Evolutionary conservation across 148 eudicot species (phyloP).

Genomic region (Amaranthus hypochondriacus): DNA sequence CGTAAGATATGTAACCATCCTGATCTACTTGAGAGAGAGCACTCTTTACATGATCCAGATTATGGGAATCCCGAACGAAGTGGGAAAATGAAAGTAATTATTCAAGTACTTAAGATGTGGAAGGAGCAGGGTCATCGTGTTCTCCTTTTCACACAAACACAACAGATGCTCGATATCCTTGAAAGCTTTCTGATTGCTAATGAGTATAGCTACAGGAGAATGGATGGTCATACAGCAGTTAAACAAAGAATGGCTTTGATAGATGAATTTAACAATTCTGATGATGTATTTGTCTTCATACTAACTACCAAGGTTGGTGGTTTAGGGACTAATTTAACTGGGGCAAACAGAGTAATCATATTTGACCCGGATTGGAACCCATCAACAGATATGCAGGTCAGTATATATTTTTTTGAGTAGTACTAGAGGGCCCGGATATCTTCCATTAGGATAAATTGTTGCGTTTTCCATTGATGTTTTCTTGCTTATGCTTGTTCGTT

Average conservation of each 20-base stretch:
- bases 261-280: conserved; percentile 81
- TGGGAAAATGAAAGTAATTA: conserved; percentile 93
- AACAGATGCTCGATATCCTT: conserved; percentile 97
- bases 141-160: conserved; percentile 93
- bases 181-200: conserved; percentile 62
- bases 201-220: conserved; percentile 75
- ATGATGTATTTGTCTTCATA: conserved; percentile 74
- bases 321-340: conserved; percentile 93
- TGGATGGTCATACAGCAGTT: conserved; percentile 91
- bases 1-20: conserved; percentile 99
- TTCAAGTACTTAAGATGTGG: conserved; percentile 86
- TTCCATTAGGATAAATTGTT: background rate
- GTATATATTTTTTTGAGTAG: background rate
- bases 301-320: conserved; percentile 97
- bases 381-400: conserved; percentile 97
- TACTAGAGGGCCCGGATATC: background rate
- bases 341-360: conserved; percentile 92
- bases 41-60: conserved; percentile 65
- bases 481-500: background rate
- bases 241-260: conserved; percentile 88
- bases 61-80: conserved; percentile 95
- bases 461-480: background rate
- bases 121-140: conserved; percentile 94
- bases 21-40: conserved; percentile 97
- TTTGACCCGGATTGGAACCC: conserved; percentile 99